Evolutionary conservation across 2,329 filamentous ascomycete species (phyloP).

Genomic region (Talaromyces sp.): DNA sequence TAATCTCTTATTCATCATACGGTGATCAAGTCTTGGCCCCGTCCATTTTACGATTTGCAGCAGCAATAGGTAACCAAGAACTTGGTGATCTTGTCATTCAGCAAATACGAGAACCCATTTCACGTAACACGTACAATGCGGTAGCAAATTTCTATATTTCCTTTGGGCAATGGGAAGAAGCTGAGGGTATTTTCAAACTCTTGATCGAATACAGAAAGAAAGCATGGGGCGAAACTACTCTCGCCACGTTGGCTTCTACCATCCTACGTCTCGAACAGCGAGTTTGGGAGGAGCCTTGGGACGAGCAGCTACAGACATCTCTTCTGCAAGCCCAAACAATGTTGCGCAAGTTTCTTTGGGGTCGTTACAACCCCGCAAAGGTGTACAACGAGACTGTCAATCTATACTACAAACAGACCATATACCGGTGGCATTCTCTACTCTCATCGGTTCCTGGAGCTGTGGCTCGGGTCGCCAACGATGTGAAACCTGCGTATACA

Average conservation of each 20-base stretch:
- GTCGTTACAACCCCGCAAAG: slow-evolving; percentile 32
- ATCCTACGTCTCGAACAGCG: slow-evolving; percentile 39
- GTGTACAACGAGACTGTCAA: slow-evolving; percentile 8
- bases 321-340: slow-evolving; percentile 31
- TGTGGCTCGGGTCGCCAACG: slow-evolving; percentile 28
- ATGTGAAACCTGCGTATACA: slow-evolving; percentile 22
- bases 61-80: slow-evolving; percentile 44
- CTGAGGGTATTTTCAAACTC: slow-evolving; percentile 31
- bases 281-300: slow-evolving; percentile 19
- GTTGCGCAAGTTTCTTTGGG: slow-evolving; percentile 33
- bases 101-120: slow-evolving; percentile 32
- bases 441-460: slow-evolving; percentile 33
- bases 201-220: slow-evolving; percentile 32
- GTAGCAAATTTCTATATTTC: slow-evolving; percentile 35
- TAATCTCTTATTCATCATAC: slow-evolving; percentile 48
- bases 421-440: slow-evolving; percentile 30
- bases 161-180: slow-evolving; percentile 34
- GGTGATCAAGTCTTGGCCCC: slow-evolving; percentile 48
- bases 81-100: slow-evolving; percentile 31
- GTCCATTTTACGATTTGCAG: slow-evolving; percentile 54
- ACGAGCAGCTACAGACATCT: slow-evolving; percentile 19
- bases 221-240: slow-evolving; percentile 39
- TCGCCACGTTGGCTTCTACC: slow-evolving; percentile 36
- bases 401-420: slow-evolving; percentile 28
- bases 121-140: slow-evolving; percentile 35